phyloP scores from a whole-genome alignment of 805 yeast genomes.

The Torulaspora maleeae region DNA sequence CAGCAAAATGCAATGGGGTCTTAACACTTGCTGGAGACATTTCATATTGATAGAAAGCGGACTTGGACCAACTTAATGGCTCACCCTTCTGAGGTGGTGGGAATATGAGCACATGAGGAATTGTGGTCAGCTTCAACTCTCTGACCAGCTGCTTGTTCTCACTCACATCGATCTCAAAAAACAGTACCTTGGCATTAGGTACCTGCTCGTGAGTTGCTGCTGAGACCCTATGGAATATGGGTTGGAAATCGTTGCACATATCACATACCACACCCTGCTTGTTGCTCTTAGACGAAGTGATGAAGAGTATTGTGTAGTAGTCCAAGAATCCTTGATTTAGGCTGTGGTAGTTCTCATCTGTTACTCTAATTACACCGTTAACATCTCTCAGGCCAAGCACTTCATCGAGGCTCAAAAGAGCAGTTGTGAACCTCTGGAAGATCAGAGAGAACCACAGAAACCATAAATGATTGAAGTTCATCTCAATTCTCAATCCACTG shows the following conservation, averaged over 20 bases:
- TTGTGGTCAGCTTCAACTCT: slow-evolving; percentile 42
- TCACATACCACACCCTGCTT: slow-evolving; percentile 41
- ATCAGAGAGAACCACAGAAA: background rate
- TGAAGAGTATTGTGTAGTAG: slow-evolving; percentile 46
- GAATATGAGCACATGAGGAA: slow-evolving; percentile 65
- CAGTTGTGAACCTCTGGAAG: slow-evolving; percentile 2
- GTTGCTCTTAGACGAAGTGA: slow-evolving; percentile 45
- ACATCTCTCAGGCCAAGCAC: slow-evolving; percentile 20
- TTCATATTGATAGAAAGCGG: slow-evolving; percentile 38
- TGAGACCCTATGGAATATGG: slow-evolving; percentile 41
- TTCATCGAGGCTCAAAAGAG: slow-evolving; percentile 9
- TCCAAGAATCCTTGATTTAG: slow-evolving; percentile 47
- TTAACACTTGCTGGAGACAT: slow-evolving; percentile 28
- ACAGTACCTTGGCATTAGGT: slow-evolving; percentile 40
- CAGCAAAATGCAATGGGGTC: slow-evolving; percentile 49
- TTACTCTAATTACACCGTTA: slow-evolving; percentile 42
- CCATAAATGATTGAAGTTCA: slow-evolving; percentile 2
- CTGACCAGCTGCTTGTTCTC: slow-evolving; percentile 42
- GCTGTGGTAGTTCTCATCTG: slow-evolving; percentile 38
- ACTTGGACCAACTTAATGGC: slow-evolving; percentile 26
- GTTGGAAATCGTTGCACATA: slow-evolving; percentile 44
- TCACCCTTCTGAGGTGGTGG: slow-evolving; percentile 43
- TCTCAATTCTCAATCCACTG: background rate
- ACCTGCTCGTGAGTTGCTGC: slow-evolving; percentile 43
- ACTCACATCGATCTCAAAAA: slow-evolving; percentile 49